Conservation (phyloP, 1,284 basidiomycete species). For the Marasmius sp. region DNA sequence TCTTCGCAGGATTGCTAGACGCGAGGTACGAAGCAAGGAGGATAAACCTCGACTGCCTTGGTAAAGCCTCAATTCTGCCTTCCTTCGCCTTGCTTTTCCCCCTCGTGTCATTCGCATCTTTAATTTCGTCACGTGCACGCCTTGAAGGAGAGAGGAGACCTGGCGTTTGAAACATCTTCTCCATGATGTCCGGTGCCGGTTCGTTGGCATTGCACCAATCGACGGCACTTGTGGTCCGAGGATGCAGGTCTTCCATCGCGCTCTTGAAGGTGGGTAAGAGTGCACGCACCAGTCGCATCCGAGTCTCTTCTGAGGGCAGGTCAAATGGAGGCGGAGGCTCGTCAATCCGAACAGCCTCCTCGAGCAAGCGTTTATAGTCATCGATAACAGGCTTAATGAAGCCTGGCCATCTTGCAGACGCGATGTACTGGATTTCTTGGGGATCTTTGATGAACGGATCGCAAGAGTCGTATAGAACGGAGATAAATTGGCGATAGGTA, state of each 20-base stretch:
- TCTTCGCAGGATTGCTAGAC: conserved; percentile 82
- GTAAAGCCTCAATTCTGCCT: conserved; percentile 31
- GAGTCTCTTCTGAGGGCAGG: conserved; percentile 52
- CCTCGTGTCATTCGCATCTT: background rate
- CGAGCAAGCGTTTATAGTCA: conserved; percentile 35
- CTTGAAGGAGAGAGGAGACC: conserved; percentile 7
- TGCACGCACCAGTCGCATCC: conserved; percentile 58
- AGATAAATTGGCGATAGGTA: conserved; percentile 68
- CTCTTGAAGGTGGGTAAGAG: conserved; percentile 60
- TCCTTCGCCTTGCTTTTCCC: conserved; percentile 1
- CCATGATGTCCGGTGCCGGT: conserved; percentile 35
- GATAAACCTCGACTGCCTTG: conserved; percentile 71
- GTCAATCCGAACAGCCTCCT: conserved; percentile 18
- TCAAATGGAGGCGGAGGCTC: conserved; percentile 26
- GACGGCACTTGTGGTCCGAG: conserved; percentile 58
- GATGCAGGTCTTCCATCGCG: conserved; percentile 66
- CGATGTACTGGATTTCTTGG: conserved; percentile 73
- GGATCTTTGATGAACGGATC: conserved; percentile 67
- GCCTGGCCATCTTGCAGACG: conserved; percentile 78
- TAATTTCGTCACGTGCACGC: background rate
- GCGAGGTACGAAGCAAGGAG: conserved; percentile 83
- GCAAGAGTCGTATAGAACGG: conserved; percentile 64
- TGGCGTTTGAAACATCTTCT: conserved; percentile 18
- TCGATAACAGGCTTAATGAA: conserved; percentile 69
- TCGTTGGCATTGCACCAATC: conserved; percentile 56